A percentile compares a stretch with the other conserved stretches of the same genome.
Evolutionary conservation across 169 alveolate species (phyloP).

Genomic region (Fabrea salina): DNA sequence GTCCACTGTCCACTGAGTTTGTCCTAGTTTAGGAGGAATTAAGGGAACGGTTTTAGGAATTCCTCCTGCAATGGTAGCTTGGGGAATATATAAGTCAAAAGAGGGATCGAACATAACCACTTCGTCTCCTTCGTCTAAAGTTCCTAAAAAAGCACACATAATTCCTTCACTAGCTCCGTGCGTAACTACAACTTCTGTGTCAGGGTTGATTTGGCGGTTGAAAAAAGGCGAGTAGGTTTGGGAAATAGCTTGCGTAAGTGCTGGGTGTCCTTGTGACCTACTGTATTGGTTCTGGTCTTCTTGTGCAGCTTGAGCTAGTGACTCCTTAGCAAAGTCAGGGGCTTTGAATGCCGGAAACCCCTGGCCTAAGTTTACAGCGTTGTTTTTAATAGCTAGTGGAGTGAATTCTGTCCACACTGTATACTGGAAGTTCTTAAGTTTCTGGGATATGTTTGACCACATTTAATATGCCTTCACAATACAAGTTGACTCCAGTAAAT

Average conservation of each 20-base stretch:
- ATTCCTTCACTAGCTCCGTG: slow-evolving; percentile 31
- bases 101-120: slow-evolving; percentile 33
- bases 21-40: slow-evolving; percentile 4
- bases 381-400: slow-evolving; percentile 1
- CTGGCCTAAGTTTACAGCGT: slow-evolving; percentile 35
- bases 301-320: slow-evolving; percentile 8
- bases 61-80: slow-evolving; percentile 17
- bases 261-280: neutral
- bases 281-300: slow-evolving; percentile 24
- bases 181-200: slow-evolving; percentile 27
- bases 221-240: neutral
- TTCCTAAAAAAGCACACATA: neutral
- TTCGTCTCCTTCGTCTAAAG: slow-evolving; percentile 29
- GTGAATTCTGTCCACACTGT: slow-evolving; percentile 39
- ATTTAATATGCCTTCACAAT: too few relatives aligned
- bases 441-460: neutral
- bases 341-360: slow-evolving; percentile 27
- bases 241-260: slow-evolving; percentile 21
- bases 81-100: slow-evolving; percentile 27
- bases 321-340: slow-evolving; percentile 15
- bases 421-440: neutral
- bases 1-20: slow-evolving; percentile 61
- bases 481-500: too few relatives aligned
- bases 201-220: slow-evolving; percentile 21
- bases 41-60: slow-evolving; percentile 15